A percentile compares a stretch with the other conserved stretches of the same genome.
phyloP scores from a whole-genome alignment of 345 rosid species.

The Euclidium syriacum region DNA sequence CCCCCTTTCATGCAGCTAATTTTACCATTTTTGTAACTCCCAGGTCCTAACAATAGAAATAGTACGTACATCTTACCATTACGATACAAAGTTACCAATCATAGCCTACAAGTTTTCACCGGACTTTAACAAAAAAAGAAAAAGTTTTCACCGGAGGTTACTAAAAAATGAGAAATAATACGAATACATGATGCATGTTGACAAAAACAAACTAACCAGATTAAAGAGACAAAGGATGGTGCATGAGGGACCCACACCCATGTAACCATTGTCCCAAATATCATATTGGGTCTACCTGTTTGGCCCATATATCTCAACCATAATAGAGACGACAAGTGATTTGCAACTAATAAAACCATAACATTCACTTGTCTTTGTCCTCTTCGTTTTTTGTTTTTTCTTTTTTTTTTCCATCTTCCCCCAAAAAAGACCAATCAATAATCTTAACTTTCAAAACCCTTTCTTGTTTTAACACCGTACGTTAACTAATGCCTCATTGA shows the following conservation, averaged over 20 bases:
- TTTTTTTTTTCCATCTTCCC: not conserved
- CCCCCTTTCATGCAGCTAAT: no score
- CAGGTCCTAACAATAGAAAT: no score
- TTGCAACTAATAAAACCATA: conserved; percentile 30
- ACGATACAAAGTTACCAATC: no score
- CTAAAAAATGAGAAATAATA: not conserved
- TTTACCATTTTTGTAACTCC: no score
- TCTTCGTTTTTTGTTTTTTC: conserved; percentile 7
- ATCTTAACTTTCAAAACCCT: not conserved
- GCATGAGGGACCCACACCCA: conserved; percentile 24
- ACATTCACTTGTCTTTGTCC: conserved; percentile 13
- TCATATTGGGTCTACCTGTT: conserved; percentile 23
- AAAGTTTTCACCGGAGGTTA: not conserved
- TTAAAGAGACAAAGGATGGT: conserved; percentile 17
- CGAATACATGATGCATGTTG: not conserved
- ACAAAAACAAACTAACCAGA: not conserved
- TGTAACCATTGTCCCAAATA: conserved; percentile 32
- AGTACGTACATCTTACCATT: no score
- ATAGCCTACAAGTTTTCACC: no score
- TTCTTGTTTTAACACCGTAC: conserved; percentile 19
- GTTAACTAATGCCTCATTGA: conserved; percentile 9
- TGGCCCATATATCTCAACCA: conserved; percentile 24
- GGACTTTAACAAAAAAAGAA: no score
- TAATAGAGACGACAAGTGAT: conserved; percentile 7
- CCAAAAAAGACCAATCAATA: not conserved